These are phyloP conservation scores for Clonostachys rosea DNA, from an alignment of 2,329 filamentous ascomycete genomes.

Conservation along the genomic window DNA sequence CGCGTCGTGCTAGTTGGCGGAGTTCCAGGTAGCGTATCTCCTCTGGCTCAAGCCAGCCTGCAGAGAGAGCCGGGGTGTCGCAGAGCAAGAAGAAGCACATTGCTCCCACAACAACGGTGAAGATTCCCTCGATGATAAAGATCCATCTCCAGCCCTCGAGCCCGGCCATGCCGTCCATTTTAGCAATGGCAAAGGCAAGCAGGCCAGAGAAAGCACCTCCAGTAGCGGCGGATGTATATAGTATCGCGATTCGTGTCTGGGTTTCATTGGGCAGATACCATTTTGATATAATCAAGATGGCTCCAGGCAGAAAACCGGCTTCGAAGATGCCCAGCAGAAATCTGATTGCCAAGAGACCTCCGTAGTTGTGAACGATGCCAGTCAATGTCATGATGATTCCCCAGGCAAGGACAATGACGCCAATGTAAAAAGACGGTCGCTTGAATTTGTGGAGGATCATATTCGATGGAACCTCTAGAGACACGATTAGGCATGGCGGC, in stretches of 20 bases:
- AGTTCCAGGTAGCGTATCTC: slow-evolving; percentile 33
- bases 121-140: slow-evolving; percentile 46
- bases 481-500: not conserved
- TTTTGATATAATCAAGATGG: slow-evolving; percentile 21
- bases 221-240: slow-evolving; percentile 26
- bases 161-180: slow-evolving; percentile 37
- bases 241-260: slow-evolving; percentile 20
- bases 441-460: slow-evolving; percentile 27
- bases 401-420: slow-evolving; percentile 23
- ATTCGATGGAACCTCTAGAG: slow-evolving; percentile 24
- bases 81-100: slow-evolving; percentile 40
- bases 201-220: slow-evolving; percentile 40
- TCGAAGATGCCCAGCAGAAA: slow-evolving; percentile 33
- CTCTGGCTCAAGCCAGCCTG: slow-evolving; percentile 26
- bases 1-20: slow-evolving; percentile 22
- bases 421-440: slow-evolving; percentile 33
- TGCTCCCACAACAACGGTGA: slow-evolving; percentile 28
- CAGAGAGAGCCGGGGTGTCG: slow-evolving; percentile 28
- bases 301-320: slow-evolving; percentile 23
- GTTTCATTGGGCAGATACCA: slow-evolving; percentile 24
- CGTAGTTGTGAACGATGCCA: slow-evolving; percentile 28
- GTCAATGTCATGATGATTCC: slow-evolving; percentile 29
- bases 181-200: slow-evolving; percentile 34
- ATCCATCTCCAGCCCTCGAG: slow-evolving; percentile 44
- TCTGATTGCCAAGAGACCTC: slow-evolving; percentile 29